Evolutionary conservation across 2,329 filamentous ascomycete species (phyloP).

Genomic region (Exophiala calicioides): DNA sequence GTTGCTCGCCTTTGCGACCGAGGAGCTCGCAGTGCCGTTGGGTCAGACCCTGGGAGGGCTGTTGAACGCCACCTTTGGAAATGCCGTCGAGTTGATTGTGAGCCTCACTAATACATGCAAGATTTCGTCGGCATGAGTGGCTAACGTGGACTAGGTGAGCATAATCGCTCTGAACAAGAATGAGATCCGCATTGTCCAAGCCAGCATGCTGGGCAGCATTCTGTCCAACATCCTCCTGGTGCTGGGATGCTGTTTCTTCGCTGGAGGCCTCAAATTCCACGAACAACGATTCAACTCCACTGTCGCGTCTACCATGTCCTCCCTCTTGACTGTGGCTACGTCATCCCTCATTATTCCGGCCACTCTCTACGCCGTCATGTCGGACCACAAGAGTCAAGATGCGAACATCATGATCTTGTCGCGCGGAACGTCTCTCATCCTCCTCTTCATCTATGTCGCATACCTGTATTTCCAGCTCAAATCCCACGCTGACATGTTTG

Average conservation of each 20-base stretch:
- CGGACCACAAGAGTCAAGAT: conserved; percentile 40
- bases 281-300: conserved; percentile 63
- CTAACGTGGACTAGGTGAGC: conserved; percentile 70
- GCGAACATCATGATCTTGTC: conserved; percentile 69
- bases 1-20: conserved; percentile 64
- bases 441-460: conserved; percentile 72
- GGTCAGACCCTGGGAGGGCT: conserved; percentile 64
- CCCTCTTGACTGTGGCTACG: conserved; percentile 72
- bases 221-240: conserved; percentile 91
- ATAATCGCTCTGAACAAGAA: conserved; percentile 83
- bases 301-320: conserved; percentile 58
- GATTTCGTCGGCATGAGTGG: conserved; percentile 70
- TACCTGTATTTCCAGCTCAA: conserved; percentile 78
- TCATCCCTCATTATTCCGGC: conserved; percentile 79
- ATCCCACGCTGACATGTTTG: conserved; percentile 73
- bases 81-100: conserved; percentile 69
- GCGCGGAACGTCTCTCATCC: conserved; percentile 72
- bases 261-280: conserved; percentile 68
- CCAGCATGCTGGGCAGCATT: conserved; percentile 94
- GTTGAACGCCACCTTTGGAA: conserved; percentile 67
- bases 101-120: conserved; percentile 73
- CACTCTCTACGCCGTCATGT: conserved; percentile 68
- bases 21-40: conserved; percentile 62
- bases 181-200: conserved; percentile 95
- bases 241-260: conserved; percentile 76